These are phyloP conservation scores for Eucalyptus microcorys DNA, from an alignment of 345 rosid species.

Conservation along the genomic window DNA sequence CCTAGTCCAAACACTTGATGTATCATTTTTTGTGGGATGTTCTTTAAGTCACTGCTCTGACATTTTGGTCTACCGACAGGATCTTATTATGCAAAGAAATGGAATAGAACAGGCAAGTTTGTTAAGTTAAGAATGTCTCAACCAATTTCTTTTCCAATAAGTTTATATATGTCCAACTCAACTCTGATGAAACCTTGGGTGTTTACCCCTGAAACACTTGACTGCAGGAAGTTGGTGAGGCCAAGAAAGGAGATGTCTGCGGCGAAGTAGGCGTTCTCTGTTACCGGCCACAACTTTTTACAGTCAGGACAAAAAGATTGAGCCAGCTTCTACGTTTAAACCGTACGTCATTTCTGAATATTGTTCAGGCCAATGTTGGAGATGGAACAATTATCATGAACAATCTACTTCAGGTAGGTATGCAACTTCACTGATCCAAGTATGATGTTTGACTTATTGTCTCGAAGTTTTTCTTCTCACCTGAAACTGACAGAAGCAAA, in stretches of 20 bases:
- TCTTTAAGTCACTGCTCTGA: background rate
- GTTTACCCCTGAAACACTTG: background rate
- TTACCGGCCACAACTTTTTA: conserved; percentile 83
- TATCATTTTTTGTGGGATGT: background rate
- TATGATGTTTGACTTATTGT: background rate
- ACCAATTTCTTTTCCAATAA: background rate
- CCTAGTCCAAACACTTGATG: background rate
- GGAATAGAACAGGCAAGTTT: conserved; percentile 61
- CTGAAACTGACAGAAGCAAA: background rate
- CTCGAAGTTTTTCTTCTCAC: background rate
- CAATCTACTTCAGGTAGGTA: conserved; percentile 76
- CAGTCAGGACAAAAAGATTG: conserved; percentile 72
- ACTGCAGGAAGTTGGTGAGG: conserved; percentile 54
- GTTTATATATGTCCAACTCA: background rate
- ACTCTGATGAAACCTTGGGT: background rate
- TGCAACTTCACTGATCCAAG: background rate
- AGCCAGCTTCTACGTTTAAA: conserved; percentile 83
- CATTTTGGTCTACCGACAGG: conserved; percentile 26
- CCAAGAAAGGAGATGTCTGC: conserved; percentile 50
- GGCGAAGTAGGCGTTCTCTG: conserved; percentile 85
- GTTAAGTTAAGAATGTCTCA: background rate
- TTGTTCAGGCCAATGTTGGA: conserved; percentile 77
- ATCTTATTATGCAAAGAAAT: conserved; percentile 34
- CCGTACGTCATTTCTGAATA: conserved; percentile 56
- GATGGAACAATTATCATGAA: conserved; percentile 86